These are phyloP conservation scores for Jacaranda copaia DNA, from an alignment of 257 asterid genomes.

Conservation along the genomic window DNA sequence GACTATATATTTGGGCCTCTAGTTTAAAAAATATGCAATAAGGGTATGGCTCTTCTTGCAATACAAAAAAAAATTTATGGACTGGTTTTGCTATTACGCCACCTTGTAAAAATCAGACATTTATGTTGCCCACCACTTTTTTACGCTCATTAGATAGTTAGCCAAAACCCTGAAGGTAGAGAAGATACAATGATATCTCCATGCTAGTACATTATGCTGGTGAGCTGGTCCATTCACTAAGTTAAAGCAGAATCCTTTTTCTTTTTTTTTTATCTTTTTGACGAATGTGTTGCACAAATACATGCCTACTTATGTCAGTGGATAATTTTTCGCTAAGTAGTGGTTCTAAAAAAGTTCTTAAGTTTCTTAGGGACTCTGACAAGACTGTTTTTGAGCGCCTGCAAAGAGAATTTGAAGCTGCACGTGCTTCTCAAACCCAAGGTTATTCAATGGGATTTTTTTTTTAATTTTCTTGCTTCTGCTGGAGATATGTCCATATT, in stretches of 20 bases:
- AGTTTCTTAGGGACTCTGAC: constrained; percentile 84
- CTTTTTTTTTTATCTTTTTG: not conserved
- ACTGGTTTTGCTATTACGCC: not conserved
- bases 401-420: constrained; percentile 90
- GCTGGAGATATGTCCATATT: constrained; percentile 11
- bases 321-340: constrained; percentile 23
- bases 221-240: not conserved
- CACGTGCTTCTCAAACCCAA: constrained; percentile 88
- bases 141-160: not conserved
- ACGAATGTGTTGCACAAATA: not conserved
- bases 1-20: not conserved
- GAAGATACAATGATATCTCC: not conserved
- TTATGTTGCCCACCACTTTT: not conserved
- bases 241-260: not conserved
- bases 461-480: constrained; percentile 15
- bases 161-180: not conserved
- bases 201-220: not conserved
- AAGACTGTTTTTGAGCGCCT: constrained; percentile 85
- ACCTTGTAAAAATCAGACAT: not conserved
- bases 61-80: not conserved
- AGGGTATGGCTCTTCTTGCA: not conserved
- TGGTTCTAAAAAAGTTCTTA: constrained; percentile 42
- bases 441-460: constrained; percentile 51
- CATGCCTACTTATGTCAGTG: constrained; percentile 10
- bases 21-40: constrained; percentile 1